These are phyloP conservation scores for Zymoseptoria pseudotritici DNA, from an alignment of 2,329 filamentous ascomycete species.

Conservation along the genomic window DNA sequence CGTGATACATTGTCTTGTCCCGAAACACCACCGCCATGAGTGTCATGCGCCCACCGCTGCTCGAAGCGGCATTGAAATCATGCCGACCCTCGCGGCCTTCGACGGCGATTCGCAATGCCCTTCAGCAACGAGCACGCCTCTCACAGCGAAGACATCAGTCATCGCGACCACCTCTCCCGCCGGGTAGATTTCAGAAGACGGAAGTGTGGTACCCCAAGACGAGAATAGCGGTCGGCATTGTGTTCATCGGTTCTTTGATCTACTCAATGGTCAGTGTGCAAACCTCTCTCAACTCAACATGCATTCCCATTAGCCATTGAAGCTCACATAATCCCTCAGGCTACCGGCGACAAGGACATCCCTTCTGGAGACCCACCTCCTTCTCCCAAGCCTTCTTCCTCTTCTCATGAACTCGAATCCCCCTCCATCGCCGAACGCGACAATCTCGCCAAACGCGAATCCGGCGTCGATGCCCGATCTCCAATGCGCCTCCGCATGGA, in stretches of 20 bases:
- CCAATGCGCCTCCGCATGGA: slow-evolving; percentile 99
- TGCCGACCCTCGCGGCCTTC: slow-evolving; percentile 15
- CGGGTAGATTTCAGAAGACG: slow-evolving; percentile 30
- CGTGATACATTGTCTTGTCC: background rate
- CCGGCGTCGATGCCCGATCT: slow-evolving; percentile 65
- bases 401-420: slow-evolving; percentile 43
- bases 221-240: slow-evolving; percentile 40
- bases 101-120: slow-evolving; percentile 17
- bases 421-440: slow-evolving; percentile 80
- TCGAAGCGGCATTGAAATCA: slow-evolving; percentile 16
- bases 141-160: slow-evolving; percentile 21
- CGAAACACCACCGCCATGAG: slow-evolving; percentile 10
- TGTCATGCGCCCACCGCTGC: slow-evolving; percentile 14
- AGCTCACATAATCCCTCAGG: slow-evolving; percentile 20
- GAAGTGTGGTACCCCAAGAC: slow-evolving; percentile 35
- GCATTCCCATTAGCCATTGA: slow-evolving; percentile 2
- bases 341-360: slow-evolving; percentile 30
- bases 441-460: slow-evolving; percentile 69
- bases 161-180: slow-evolving; percentile 17
- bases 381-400: slow-evolving; percentile 1
- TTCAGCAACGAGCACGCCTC: slow-evolving; percentile 9
- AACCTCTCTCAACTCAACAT: background rate
- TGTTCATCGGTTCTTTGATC: slow-evolving; percentile 46
- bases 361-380: slow-evolving; percentile 4
- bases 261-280: slow-evolving; percentile 50